Conservation (phyloP, 352 stramenopile genomes). For the Blastocystis sp. region DNA sequence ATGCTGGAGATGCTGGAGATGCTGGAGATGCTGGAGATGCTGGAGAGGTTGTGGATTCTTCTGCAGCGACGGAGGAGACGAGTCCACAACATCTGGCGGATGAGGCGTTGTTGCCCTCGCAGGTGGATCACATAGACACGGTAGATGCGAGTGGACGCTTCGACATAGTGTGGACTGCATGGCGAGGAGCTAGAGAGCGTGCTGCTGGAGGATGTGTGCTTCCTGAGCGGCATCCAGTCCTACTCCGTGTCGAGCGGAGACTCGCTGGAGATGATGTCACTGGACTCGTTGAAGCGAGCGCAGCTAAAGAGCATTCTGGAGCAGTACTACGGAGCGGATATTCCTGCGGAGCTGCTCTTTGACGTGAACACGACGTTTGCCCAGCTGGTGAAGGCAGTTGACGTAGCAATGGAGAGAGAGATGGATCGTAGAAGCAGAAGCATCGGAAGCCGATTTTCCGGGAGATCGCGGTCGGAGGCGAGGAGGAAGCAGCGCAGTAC, state of each 20-base stretch:
- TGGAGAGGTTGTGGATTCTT: background rate
- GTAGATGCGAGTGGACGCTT: background rate
- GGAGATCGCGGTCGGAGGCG: background rate
- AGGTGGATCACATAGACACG: constrained; percentile 7
- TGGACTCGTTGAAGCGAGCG: constrained; percentile 46
- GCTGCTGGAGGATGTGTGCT: constrained; percentile 43
- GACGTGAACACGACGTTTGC: constrained; percentile 46
- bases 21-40: background rate
- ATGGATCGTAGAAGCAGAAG: constrained; percentile 22
- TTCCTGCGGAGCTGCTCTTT: constrained; percentile 17
- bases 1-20: background rate
- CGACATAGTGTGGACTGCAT: constrained; percentile 28
- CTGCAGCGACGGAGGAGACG: background rate
- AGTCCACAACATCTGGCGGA: no score
- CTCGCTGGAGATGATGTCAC: constrained; percentile 37
- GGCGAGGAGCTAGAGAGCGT: constrained; percentile 34
- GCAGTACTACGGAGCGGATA: constrained; percentile 46
- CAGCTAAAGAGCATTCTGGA: constrained; percentile 46
- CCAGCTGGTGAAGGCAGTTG: background rate
- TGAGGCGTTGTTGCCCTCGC: constrained; percentile 5
- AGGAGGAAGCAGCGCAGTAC: background rate
- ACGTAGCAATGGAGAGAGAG: background rate
- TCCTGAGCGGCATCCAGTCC: constrained; percentile 6
- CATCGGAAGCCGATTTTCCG: constrained; percentile 36
- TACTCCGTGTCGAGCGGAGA: constrained; percentile 27